phyloP scores from a whole-genome alignment of 129 eudicot species.

The Arctium lappa region DNA sequence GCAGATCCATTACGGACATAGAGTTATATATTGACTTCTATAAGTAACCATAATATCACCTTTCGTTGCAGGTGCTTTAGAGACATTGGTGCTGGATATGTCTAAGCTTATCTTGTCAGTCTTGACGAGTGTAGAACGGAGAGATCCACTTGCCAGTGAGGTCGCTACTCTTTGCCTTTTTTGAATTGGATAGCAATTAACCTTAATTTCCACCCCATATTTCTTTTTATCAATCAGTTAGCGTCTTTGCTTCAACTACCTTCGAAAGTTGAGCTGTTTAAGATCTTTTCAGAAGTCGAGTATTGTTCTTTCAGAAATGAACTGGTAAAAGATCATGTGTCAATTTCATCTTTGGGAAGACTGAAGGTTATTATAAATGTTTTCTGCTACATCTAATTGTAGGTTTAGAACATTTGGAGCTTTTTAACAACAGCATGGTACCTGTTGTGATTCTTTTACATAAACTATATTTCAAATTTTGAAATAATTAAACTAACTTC shows the following conservation, averaged over 20 bases:
- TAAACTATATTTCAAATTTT: not conserved
- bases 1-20: not conserved
- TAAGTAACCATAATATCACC: conserved; percentile 4
- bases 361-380: not conserved
- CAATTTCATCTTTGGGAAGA: not conserved
- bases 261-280: not conserved
- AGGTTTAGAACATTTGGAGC: not conserved
- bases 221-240: not conserved
- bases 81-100: conserved; percentile 80
- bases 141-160: conserved; percentile 96
- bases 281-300: not conserved
- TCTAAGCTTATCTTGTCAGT: conserved; percentile 68
- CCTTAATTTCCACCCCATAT: not conserved
- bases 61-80: conserved; percentile 68
- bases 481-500: not conserved
- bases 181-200: not conserved
- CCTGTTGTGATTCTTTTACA: not conserved
- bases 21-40: not conserved
- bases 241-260: not conserved
- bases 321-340: not conserved
- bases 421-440: not conserved
- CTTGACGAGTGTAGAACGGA: conserved; percentile 59
- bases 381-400: not conserved
- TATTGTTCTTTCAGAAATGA: not conserved
- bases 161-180: conserved; percentile 30